Evolutionary conservation across 164 flowering plant species (phyloP), one percentile per base, ranked within the genome.

Genomic region (Dillenia turbinata): DNA sequence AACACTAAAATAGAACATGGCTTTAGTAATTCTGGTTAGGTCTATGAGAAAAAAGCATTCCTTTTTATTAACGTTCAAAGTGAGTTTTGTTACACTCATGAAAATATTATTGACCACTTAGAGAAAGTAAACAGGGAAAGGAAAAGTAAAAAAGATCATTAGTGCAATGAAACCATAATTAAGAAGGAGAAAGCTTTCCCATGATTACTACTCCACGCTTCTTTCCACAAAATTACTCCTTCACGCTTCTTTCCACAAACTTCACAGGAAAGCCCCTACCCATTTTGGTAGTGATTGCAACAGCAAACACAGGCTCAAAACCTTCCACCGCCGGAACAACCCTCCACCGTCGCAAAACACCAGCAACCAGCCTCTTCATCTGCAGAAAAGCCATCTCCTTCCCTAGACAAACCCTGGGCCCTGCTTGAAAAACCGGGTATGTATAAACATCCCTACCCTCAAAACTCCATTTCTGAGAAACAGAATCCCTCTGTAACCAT

Each of bases 321-420:
- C 64, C 65, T 19, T 52, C 66, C 40, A n/a, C 13, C 8, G 14
- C 60, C 46, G 65, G 71, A 13, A 73, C 67, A 33, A 69, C 61
- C 47, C 54, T 61, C 47, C 66, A 73, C 59, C 58, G 24, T 10
- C 62, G 26, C 54, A 75, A 33, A 11, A 71, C 60, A 4, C 54
- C 75, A 5, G 61, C 55, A 2, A 62, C 71, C 44, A 68, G 26
- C 49, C 60, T 68, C 62, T 68, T 68, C 66, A 68, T 68, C 60
- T 68, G 71, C 54, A 68, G 52, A 40, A 69, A 71, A 7, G 79
- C 76, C 80, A 69, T 77, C 19, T 81, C 79, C 65, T 81, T 81
- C 61, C 78, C 78, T 46, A 71, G 57, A 57, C 74, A 75, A 19
- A 68, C 48, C 56, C 75, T 74, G 1, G 81, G 81, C 49, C 80